Evolutionary conservation across 495 filamentous ascomycete species (phyloP).

Genomic region (Lepidopterella palustris): DNA sequence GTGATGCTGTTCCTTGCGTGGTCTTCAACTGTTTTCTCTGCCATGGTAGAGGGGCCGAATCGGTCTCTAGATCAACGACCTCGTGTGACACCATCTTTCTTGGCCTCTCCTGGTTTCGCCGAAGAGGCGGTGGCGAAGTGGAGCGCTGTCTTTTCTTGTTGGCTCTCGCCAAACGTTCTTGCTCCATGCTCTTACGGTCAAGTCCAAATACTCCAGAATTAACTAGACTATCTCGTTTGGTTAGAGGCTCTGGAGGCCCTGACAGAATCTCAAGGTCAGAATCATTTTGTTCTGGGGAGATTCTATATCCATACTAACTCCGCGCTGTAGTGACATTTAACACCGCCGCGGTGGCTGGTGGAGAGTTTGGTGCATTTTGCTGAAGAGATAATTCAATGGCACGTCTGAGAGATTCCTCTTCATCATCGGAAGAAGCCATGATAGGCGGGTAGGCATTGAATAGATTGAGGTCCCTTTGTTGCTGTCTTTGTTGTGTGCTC

Average conservation of each 20-base stretch:
- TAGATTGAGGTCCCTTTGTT: neutral
- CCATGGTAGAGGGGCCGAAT: neutral
- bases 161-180: slow-evolving; percentile 67
- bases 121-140: slow-evolving; percentile 39
- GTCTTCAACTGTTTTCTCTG: neutral
- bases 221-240: neutral
- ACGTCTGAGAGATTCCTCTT: slow-evolving; percentile 29
- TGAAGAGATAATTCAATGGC: slow-evolving; percentile 34
- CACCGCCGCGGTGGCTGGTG: neutral
- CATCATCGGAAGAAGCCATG: slow-evolving; percentile 27
- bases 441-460: neutral
- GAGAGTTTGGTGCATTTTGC: neutral
- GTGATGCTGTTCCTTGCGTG: slow-evolving; percentile 4
- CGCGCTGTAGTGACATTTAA: neutral
- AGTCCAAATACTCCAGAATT: slow-evolving; percentile 43
- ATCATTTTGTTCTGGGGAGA: neutral
- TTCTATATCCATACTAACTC: neutral
- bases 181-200: slow-evolving; percentile 78
- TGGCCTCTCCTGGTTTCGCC: slow-evolving; percentile 25
- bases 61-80: neutral
- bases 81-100: neutral
- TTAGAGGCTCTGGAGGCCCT: neutral
- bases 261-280: neutral
- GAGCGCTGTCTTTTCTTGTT: slow-evolving; percentile 45
- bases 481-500: too few species aligned